These are phyloP conservation scores for Trichoderma sp. DNA, from an alignment of 2,329 filamentous ascomycete genomes.

Conservation along the genomic window DNA sequence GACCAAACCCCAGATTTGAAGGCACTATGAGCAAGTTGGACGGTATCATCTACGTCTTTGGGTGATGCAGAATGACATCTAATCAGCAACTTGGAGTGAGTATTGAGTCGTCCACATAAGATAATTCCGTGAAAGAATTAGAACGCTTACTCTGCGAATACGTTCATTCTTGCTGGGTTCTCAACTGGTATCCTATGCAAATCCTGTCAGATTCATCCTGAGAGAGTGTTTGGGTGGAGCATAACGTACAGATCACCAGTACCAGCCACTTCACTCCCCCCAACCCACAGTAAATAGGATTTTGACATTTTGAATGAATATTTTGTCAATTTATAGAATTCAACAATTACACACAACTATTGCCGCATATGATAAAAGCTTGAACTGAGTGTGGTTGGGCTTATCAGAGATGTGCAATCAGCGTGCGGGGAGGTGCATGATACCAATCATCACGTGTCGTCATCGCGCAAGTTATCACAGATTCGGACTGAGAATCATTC, in stretches of 20 bases:
- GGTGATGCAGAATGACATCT: slow-evolving; percentile 33
- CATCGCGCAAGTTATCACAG: neutral
- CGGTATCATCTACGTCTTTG: slow-evolving; percentile 30
- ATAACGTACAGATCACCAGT: slow-evolving; percentile 45
- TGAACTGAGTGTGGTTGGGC: neutral
- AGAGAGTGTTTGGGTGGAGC: neutral
- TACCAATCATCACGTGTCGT: slow-evolving; percentile 14
- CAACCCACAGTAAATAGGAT: slow-evolving; percentile 27
- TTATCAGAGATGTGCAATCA: neutral
- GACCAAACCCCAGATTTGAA: slow-evolving; percentile 69
- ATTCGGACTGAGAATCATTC: neutral
- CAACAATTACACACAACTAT: neutral
- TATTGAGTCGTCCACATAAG: neutral
- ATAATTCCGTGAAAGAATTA: neutral
- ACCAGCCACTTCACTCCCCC: slow-evolving; percentile 33
- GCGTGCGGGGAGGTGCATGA: slow-evolving; percentile 4
- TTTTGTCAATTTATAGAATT: neutral
- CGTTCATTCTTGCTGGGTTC: slow-evolving; percentile 45
- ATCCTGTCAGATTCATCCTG: neutral
- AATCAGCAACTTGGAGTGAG: neutral
- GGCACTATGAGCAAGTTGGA: slow-evolving; percentile 56
- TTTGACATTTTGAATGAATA: neutral
- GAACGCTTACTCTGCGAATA: slow-evolving; percentile 12
- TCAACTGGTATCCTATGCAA: slow-evolving; percentile 49
- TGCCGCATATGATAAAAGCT: neutral